Conservation (phyloP, 768 basidiomycete genomes). For the Filobasidium floriforme region DNA sequence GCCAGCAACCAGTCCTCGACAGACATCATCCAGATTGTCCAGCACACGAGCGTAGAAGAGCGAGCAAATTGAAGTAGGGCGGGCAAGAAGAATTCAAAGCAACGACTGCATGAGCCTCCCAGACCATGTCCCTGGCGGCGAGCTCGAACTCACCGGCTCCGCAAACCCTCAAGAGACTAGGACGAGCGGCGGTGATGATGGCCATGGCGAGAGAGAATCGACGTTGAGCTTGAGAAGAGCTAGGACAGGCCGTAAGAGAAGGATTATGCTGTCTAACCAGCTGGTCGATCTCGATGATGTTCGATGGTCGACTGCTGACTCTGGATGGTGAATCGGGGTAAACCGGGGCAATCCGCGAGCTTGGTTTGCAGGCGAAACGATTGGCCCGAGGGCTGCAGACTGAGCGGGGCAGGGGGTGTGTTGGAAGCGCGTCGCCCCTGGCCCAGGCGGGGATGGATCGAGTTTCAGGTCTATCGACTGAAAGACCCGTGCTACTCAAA, state of each 20-base stretch:
- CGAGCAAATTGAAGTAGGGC: too few relatives aligned
- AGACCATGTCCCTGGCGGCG: not conserved
- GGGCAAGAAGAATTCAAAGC: not conserved
- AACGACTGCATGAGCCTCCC: not conserved
- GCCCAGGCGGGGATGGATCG: too few relatives aligned
- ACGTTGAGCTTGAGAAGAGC: not conserved
- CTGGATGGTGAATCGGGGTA: not conserved
- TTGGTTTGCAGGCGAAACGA: not conserved
- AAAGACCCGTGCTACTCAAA: too few relatives aligned
- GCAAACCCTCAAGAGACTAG: conserved; percentile 6
- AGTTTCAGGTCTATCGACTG: too few relatives aligned
- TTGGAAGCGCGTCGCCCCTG: too few relatives aligned
- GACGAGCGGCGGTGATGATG: conserved; percentile 12
- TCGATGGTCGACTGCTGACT: not conserved
- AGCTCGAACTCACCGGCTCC: conserved; percentile 7
- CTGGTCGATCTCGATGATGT: not conserved
- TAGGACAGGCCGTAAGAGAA: not conserved
- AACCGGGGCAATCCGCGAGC: not conserved
- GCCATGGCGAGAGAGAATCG: not conserved
- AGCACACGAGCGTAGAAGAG: too few relatives aligned
- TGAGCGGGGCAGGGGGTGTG: too few relatives aligned
- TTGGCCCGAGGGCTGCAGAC: not conserved
- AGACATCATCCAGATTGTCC: too few relatives aligned
- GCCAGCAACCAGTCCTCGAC: too few relatives aligned
- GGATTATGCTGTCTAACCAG: not conserved